A percentile compares a stretch with the other conserved stretches of the same genome.
Conservation (phyloP, 2,329 filamentous ascomycete species). For the Phialophora macrospora region DNA sequence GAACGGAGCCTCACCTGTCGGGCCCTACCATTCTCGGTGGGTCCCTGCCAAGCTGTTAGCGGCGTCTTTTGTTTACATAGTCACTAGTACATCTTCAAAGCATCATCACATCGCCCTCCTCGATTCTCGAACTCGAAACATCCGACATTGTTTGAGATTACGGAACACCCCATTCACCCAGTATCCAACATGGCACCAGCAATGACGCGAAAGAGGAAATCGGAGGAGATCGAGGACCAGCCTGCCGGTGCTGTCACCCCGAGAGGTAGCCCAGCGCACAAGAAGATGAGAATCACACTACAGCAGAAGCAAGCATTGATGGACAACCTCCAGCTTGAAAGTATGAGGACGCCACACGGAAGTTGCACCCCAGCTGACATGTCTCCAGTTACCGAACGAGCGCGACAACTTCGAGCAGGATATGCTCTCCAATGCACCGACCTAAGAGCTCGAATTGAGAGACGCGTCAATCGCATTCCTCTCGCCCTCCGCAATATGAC, state of each 20-base stretch:
- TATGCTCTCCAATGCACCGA: conserved; percentile 87
- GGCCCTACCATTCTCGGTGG: not conserved
- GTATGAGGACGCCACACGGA: conserved; percentile 56
- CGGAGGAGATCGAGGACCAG: conserved; percentile 44
- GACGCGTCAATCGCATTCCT: conserved; percentile 91
- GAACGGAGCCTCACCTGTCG: not conserved
- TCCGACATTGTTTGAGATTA: not conserved
- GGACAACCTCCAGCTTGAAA: conserved; percentile 86
- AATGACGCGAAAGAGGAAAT: conserved; percentile 48
- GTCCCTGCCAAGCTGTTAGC: not conserved
- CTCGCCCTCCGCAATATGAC: conserved; percentile 75
- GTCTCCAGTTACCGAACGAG: conserved; percentile 77
- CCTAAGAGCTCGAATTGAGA: conserved; percentile 82
- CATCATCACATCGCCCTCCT: not conserved
- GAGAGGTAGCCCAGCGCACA: conserved; percentile 65
- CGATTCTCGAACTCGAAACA: not conserved
- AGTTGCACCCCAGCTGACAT: conserved; percentile 18
- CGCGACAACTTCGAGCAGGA: conserved; percentile 83
- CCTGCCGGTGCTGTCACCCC: conserved; percentile 55
- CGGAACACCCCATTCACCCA: not conserved
- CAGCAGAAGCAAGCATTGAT: conserved; percentile 84
- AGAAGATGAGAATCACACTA: conserved; percentile 64
- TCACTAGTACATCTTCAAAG: not conserved
- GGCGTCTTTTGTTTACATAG: not conserved
- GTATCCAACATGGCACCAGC: conserved; percentile 45